Evolutionary conservation across 2,329 filamentous ascomycete species (phyloP).

Genomic region (Pseudonectria buxi): DNA sequence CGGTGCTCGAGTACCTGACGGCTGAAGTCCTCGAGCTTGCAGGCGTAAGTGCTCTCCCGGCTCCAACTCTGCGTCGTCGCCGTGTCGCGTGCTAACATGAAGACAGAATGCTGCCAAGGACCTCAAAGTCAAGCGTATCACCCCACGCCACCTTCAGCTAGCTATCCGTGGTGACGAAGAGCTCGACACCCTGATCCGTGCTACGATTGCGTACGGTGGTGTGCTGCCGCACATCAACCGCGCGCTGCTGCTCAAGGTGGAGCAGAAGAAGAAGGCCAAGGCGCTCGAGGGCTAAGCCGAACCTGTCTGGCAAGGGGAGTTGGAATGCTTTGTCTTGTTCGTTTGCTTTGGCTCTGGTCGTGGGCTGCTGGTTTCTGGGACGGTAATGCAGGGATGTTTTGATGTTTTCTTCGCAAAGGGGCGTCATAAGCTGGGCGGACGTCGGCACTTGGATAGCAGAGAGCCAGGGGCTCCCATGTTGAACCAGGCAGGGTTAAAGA

Average conservation of each 20-base stretch:
- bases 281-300: constrained; percentile 36
- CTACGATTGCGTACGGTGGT: constrained; percentile 97
- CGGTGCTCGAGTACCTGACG: constrained; percentile 95
- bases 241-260: constrained; percentile 88
- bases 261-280: constrained; percentile 89
- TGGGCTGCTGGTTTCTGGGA: constrained; percentile 20
- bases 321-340: constrained; percentile 5
- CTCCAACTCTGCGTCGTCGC: constrained; percentile 4
- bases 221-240: constrained; percentile 98
- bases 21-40: constrained; percentile 97
- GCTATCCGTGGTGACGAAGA: constrained; percentile 98
- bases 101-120: constrained; percentile 90
- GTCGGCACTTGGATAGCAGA: constrained; percentile 21
- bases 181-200: constrained; percentile 92
- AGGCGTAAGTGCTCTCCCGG: constrained; percentile 57
- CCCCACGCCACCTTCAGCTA: constrained; percentile 92
- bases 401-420: constrained; percentile 17
- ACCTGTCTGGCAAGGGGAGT: neutral
- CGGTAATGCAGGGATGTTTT: constrained; percentile 23
- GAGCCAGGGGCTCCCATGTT: constrained; percentile 4
- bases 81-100: constrained; percentile 16
- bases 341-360: constrained; percentile 16
- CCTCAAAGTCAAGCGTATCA: constrained; percentile 99
- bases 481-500: too few relatives aligned
- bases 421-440: constrained; percentile 15